Evolutionary conservation across 331 rosid genomes (phyloP), one percentile per base, ranked within the genome.

Genomic region (Telfairia occidentalis): DNA sequence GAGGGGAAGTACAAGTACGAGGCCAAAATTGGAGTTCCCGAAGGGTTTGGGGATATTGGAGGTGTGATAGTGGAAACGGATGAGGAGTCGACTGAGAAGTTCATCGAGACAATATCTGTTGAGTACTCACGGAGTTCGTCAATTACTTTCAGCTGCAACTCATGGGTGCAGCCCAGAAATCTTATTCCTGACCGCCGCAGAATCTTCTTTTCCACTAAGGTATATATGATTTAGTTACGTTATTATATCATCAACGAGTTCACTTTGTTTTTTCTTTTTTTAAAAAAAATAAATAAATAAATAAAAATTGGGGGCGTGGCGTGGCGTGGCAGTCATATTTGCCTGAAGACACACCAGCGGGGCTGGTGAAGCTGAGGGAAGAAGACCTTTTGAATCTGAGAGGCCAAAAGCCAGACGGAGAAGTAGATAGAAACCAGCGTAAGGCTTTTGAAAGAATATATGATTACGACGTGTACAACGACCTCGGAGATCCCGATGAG

Each of bases 1-100:
- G 66, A 5, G 1, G 1, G 30, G 7, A 5, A 30, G 11, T 10
- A 13, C 40, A 59, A 37, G 40, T 59, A 59, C 7, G 66, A 5
- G 7, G 66, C 40, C 2, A 29, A 30, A 5, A 69, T 92, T 42
- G 82, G 84, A 24, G 85, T 92, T 37, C 77, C 87, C 13, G 2
- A 3, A 0, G 71, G 32, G 5, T 59, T 5, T 59, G 66, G 66
- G 7, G 40, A 59, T 5, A 59, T 59, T 59, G 66, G 66, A 26
- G 66, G 40, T 10, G 66, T 59, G 37, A 59, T 59, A 4, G 21
- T 59, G 1, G 66, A 59, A 28, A 3, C 23, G 32, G 29, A 59
- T 28, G 19, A 28, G 0, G 5, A 28, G 9, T 26, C 38, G 0
- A 1, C 37, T 12, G 66, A 59, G 21, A 59, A 2, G 21, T 59